Base-by-base conservation (phyloP, 192 early-diverging fungal species). In the Backusella morwellensis region DNA sequence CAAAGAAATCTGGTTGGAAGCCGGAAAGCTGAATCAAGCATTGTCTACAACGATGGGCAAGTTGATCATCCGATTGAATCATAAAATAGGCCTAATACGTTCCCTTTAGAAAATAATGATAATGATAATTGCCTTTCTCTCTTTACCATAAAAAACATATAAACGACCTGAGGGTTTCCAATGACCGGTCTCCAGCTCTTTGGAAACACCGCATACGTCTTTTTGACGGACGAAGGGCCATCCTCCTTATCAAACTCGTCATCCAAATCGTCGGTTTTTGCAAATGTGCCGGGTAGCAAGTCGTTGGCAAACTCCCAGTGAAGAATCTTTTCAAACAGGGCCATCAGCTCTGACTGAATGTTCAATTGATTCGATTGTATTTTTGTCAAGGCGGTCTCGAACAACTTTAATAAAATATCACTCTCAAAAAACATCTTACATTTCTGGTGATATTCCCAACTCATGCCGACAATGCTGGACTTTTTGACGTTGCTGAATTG, bases 21-120 rank as follows among this genome's bases (percentile, higher is more conserved):
- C 90, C 91, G 8, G 88, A 89, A 35, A 93, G 83, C 66, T 91
- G 88, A 21, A 89, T 81, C 8, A 93, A 73, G 75, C 92, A 92
- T 75, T 90, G 89, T 66, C 86, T 78, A 21, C 83, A 82, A 26
- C 80, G 83, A 67, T 92, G 86, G 9, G 78, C 79, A 67, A 90
- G 77, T 29, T 82, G 76, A 59, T 84, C 84, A 40, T 88, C 81
- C 0, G 79, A 78, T 81, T 89, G 84, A 32, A 88, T 75, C 56
- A 85, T 17, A 19, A 78, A 74, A 47, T 89, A 83, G 11, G 85
- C 63, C 87, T 89, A 56, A 23, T 50, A 23, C 59, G 9, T 9
- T 56, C 3, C n/a, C 32, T 32, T 32, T 32, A 32, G 32, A 32
- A 32, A 32, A 32, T 32, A 32, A 29, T 29, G 0, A 29, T 29